Conservation (phyloP, 257 asterid genomes). For the Lavandula angustifolia region DNA sequence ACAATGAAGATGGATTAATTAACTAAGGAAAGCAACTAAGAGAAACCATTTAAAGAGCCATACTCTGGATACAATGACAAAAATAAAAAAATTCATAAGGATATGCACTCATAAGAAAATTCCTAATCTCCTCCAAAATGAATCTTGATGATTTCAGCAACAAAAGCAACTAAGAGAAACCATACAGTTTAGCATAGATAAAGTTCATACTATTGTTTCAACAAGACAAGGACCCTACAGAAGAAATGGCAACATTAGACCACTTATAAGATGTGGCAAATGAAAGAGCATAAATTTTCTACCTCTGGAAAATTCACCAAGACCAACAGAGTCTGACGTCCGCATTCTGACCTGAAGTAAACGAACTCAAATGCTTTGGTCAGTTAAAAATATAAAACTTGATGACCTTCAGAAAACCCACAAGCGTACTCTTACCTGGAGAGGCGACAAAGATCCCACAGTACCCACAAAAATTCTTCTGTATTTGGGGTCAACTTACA, state of each 20-base stretch:
- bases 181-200: neutral
- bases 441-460: slow-evolving; percentile 95
- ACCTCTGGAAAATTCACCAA: slow-evolving; percentile 96
- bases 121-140: slow-evolving; percentile 13
- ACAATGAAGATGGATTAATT: slow-evolving; percentile 19
- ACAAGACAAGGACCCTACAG: neutral
- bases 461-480: slow-evolving; percentile 89
- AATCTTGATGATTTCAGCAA: slow-evolving; percentile 16
- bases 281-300: slow-evolving; percentile 24
- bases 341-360: slow-evolving; percentile 80
- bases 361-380: slow-evolving; percentile 30
- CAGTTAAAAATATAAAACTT: slow-evolving; percentile 5
- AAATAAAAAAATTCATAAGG: slow-evolving; percentile 11
- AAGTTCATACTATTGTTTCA: slow-evolving; percentile 21
- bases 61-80: neutral
- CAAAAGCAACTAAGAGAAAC: slow-evolving; percentile 11
- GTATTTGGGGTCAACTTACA: slow-evolving; percentile 65
- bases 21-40: slow-evolving; percentile 10
- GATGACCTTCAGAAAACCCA: slow-evolving; percentile 27
- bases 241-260: slow-evolving; percentile 21
- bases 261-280: slow-evolving; percentile 22
- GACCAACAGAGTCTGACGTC: slow-evolving; percentile 89
- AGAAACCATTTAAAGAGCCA: neutral
- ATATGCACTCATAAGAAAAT: slow-evolving; percentile 28
- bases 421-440: slow-evolving; percentile 62